Conservation (phyloP, 208 protist genomes). For the Phytomonas sp. region DNA sequence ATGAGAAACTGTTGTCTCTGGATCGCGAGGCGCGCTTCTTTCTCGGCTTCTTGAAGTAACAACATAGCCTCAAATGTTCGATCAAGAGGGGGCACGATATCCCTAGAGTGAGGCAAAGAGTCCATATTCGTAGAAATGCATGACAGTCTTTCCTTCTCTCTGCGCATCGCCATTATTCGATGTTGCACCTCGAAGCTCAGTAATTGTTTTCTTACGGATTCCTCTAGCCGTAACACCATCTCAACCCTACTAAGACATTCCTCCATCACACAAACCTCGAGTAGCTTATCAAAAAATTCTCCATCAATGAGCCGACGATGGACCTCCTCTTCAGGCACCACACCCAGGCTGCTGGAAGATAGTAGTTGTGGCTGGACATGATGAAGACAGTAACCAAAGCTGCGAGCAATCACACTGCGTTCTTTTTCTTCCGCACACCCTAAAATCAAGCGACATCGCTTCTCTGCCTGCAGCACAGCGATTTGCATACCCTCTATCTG, state of each 20-base stretch:
- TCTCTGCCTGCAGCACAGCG: background rate
- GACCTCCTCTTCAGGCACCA: slow-evolving; percentile 1
- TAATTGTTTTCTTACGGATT: background rate
- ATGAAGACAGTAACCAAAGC: background rate
- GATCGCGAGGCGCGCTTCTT: background rate
- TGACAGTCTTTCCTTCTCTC: background rate
- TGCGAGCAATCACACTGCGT: background rate
- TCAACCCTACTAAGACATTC: background rate
- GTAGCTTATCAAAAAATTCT: slow-evolving; percentile 1
- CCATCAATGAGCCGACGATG: background rate
- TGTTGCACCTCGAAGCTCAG: background rate
- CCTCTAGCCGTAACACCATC: background rate
- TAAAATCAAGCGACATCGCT: background rate
- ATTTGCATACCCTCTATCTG: background rate
- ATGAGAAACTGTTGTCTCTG: background rate
- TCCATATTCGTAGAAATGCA: background rate
- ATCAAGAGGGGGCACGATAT: background rate
- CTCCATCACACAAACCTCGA: background rate
- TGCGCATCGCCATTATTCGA: background rate
- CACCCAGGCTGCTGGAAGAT: background rate
- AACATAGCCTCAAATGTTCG: background rate
- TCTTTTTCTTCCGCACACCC: background rate
- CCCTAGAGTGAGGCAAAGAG: background rate
- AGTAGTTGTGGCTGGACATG: background rate
- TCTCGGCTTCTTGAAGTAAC: background rate